These are phyloP conservation scores for Ceratopteris richardii DNA, from an alignment of 75 land plant species.

Conservation along the genomic window DNA sequence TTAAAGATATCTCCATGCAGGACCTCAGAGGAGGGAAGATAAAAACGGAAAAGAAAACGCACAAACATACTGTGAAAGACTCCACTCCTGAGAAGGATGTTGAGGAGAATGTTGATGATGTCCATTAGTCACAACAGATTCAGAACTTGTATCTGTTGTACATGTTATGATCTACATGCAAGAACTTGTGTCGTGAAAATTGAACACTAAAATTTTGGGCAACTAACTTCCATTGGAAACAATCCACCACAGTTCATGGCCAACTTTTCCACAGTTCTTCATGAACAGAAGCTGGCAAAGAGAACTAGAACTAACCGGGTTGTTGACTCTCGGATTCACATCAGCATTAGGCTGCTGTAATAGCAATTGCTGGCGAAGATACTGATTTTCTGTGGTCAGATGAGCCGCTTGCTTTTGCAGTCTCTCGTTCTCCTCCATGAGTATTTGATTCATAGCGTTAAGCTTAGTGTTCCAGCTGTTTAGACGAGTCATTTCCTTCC, in stretches of 20 bases:
- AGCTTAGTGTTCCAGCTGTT: conserved; percentile 84
- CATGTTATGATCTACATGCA: no score
- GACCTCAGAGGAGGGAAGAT: no score
- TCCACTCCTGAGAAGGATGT: conserved; percentile 9
- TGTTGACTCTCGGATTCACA: not conserved
- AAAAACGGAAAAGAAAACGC: not conserved
- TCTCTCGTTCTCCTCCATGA: conserved; percentile 98
- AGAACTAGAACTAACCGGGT: not conserved
- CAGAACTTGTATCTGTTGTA: conserved; percentile 80
- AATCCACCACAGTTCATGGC: no score
- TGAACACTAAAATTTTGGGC: no score
- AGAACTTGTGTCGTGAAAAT: no score
- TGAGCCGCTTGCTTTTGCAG: conserved; percentile 93
- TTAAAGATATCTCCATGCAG: no score
- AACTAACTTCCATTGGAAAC: no score
- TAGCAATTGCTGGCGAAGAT: conserved; percentile 63
- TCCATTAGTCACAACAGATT: conserved; percentile 80
- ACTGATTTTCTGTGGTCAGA: conserved; percentile 82
- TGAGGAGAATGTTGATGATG: conserved; percentile 20
- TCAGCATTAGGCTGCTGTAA: conserved; percentile 27
- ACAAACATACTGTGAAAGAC: conserved; percentile 2
- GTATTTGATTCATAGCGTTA: conserved; percentile 87
- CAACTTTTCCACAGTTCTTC: no score
- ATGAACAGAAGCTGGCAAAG: no score
- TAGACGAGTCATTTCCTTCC: conserved; percentile 87